Evolutionary conservation across 1,284 basidiomycete species (phyloP).

Genomic region (Heterobasidion annosum): DNA sequence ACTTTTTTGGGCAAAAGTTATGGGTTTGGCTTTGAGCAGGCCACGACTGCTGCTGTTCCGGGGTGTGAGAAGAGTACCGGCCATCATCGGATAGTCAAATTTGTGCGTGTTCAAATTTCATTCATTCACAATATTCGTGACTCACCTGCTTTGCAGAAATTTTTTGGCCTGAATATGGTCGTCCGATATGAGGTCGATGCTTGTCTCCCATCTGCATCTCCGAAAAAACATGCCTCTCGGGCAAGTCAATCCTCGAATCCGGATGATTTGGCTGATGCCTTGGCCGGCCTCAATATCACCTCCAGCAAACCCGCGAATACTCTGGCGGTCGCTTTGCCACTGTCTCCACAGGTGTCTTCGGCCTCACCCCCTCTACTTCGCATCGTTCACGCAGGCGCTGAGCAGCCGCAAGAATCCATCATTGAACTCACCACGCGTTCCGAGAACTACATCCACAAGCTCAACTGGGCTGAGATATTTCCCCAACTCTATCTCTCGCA

Average conservation of each 20-base stretch:
- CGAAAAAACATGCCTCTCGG: background rate
- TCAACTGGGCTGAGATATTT: constrained; percentile 29
- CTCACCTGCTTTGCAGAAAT: constrained; percentile 9
- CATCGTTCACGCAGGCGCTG: constrained; percentile 13
- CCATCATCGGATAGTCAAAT: constrained; percentile 7
- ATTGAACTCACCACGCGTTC: constrained; percentile 32
- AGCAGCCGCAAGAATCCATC: constrained; percentile 25
- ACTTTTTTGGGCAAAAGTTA: constrained; percentile 25
- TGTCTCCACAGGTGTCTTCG: too few species aligned
- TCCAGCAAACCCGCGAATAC: background rate
- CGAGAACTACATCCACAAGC: constrained; percentile 6
- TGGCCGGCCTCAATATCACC: constrained; percentile 19
- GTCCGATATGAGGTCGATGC: constrained; percentile 25
- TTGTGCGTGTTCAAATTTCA: background rate
- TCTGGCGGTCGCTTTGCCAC: too few species aligned
- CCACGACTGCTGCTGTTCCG: constrained; percentile 21
- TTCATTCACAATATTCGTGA: background rate
- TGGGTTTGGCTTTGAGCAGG: constrained; percentile 39
- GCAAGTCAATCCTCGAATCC: background rate
- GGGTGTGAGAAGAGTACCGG: constrained; percentile 4
- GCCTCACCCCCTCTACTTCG: background rate
- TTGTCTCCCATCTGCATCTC: constrained; percentile 9
- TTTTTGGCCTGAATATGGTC: constrained; percentile 20
- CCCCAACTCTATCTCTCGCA: constrained; percentile 31
- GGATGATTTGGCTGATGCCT: constrained; percentile 23